These are phyloP conservation scores for Uronychia setigera DNA, from an alignment of 73 alveolate genomes.

Conservation along the genomic window DNA sequence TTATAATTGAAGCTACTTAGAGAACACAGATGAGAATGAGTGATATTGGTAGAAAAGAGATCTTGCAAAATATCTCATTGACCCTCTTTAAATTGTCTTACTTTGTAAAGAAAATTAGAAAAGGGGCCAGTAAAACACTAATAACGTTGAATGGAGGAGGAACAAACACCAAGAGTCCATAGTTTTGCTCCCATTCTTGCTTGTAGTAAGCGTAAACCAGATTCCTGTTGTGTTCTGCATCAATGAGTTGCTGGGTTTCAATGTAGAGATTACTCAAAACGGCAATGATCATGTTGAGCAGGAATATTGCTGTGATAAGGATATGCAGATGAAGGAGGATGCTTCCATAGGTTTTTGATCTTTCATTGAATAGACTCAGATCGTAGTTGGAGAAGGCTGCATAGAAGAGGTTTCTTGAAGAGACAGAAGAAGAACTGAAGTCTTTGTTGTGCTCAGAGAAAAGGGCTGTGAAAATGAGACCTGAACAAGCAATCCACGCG, in stretches of 20 bases:
- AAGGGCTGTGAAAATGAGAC: slow-evolving; percentile 11
- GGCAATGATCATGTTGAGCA: slow-evolving; percentile 49
- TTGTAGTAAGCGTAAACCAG: slow-evolving; percentile 11
- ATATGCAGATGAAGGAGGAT: slow-evolving; percentile 8
- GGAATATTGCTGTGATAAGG: slow-evolving; percentile 8
- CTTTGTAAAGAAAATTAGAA: neutral
- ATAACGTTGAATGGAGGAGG: slow-evolving; percentile 46
- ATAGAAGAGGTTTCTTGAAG: neutral
- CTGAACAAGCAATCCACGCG: slow-evolving; percentile 8
- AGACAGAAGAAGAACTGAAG: neutral
- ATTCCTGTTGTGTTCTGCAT: slow-evolving; percentile 42
- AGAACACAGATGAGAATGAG: neutral
- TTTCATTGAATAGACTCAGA: neutral
- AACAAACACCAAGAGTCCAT: slow-evolving; percentile 34
- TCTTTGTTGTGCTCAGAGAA: slow-evolving; percentile 22
- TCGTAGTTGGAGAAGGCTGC: slow-evolving; percentile 19
- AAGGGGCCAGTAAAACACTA: slow-evolving; percentile 14
- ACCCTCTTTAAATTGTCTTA: neutral
- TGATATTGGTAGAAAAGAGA: slow-evolving; percentile 3
- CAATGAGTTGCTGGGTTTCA: slow-evolving; percentile 1
- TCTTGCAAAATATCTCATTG: neutral
- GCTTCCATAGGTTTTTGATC: slow-evolving; percentile 27
- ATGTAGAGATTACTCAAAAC: slow-evolving; percentile 8
- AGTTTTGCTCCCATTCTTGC: slow-evolving; percentile 27
- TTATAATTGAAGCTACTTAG: neutral